Evolutionary conservation across 2,329 filamentous ascomycete genomes (phyloP), one percentile per base, ranked within the genome.

Genomic region (Phaeosphaeriaceae sp.): DNA sequence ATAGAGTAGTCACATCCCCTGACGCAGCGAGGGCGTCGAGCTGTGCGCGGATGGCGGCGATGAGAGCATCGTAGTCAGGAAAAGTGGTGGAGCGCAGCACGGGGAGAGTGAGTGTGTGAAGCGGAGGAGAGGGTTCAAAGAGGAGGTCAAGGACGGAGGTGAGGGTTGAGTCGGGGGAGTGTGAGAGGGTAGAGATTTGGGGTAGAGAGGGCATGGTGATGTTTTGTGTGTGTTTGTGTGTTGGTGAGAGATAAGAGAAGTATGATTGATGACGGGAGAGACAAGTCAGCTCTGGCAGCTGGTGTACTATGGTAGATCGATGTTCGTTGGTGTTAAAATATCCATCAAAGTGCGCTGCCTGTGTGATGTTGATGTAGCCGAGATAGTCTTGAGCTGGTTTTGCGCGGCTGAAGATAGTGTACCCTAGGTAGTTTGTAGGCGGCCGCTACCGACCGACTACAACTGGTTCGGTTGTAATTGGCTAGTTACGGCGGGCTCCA

Each of bases 81-180:
- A 92, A 93, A 1, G 81, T 76, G 48, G 83, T 78, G 46, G 81
- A 80, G 42, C 81, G 82, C n/a, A 96, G 81, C 2, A 89, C 79
- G 1, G 91, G 90, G 6, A 91, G 75, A 17, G 91, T 86, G 15
- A 95, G 83, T 13, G 84, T 82, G 76, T 94, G 92, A 1, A 97
- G 86, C 51, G 89, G 86, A 0, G 85, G 81, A 53, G 89, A 93
- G 17, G 91, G 91, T 75, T 97, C 93, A 78, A 97, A 97, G 58
- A 97, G 88, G 3, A 88, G 83, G 78, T 96, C 91, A 49, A 97
- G 85, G 50, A 88, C 81, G 4, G 78, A 71, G 40, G 82, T 83
- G 55, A 90, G 84, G 20, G 84, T 79, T 25, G 81, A 69, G 27
- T 86, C 82, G 19, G 87, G 73, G 49, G 89, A 84, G 48, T 80